Evolutionary conservation across 2,329 filamentous ascomycete genomes (phyloP).

Genomic region (Hirsutella minnesotensis): DNA sequence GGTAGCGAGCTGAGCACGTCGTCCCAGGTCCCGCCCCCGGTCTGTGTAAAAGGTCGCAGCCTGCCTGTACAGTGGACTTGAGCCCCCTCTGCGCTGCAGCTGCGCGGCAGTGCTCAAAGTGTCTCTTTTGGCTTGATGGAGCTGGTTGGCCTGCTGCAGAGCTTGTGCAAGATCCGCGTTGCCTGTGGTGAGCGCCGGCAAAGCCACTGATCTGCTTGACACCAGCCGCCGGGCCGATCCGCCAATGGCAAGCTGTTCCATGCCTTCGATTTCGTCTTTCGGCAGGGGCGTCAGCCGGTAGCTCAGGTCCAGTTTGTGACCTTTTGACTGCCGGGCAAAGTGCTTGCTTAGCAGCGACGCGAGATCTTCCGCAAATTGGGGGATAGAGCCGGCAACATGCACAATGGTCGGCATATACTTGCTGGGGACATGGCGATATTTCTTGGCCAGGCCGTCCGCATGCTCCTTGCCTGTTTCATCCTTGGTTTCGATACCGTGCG

Average conservation of each 20-base stretch:
- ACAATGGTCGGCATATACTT: conserved; percentile 30
- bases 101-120: conserved; percentile 25
- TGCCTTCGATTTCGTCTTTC: conserved; percentile 7
- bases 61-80: conserved; percentile 61
- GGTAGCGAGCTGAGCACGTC: conserved; percentile 42
- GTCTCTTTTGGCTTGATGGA: conserved; percentile 18
- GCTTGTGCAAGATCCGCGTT: conserved; percentile 15
- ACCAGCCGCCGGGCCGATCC: background rate
- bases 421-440: conserved; percentile 29
- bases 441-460: conserved; percentile 21
- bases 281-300: conserved; percentile 26
- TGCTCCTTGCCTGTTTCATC: conserved; percentile 17
- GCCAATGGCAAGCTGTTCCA: background rate
- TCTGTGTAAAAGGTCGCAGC: conserved; percentile 68
- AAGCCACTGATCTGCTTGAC: background rate
- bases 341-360: conserved; percentile 28
- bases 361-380: conserved; percentile 26
- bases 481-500: conserved; percentile 20
- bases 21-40: conserved; percentile 52
- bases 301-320: conserved; percentile 22
- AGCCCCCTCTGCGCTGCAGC: conserved; percentile 40
- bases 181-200: background rate
- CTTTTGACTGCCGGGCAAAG: conserved; percentile 26
- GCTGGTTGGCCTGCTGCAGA: conserved; percentile 13
- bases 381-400: conserved; percentile 23